These are phyloP conservation scores for Kwoniella mangroviensis DNA, from an alignment of 768 basidiomycete genomes.

Conservation along the genomic window DNA sequence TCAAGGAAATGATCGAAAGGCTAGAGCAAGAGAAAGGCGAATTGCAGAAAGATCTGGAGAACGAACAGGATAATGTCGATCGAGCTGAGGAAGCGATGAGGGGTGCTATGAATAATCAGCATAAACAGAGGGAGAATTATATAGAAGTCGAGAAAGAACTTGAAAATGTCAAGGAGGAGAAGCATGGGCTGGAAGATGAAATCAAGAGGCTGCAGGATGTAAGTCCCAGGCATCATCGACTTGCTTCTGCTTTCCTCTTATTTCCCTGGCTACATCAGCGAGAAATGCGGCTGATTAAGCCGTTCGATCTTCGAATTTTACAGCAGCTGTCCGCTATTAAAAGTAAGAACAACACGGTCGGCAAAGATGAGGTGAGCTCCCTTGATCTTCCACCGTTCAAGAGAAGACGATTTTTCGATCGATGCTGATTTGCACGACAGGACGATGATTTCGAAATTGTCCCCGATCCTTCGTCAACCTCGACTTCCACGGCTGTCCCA, in stretches of 20 bases:
- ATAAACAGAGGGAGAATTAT: constrained; percentile 5
- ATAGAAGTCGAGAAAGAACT: constrained; percentile 9
- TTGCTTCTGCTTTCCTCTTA: background rate
- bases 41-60: constrained; percentile 60
- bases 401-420: background rate
- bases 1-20: background rate
- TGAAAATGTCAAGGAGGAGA: constrained; percentile 13
- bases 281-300: background rate
- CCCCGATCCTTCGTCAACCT: background rate
- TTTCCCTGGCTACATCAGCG: background rate
- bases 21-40: constrained; percentile 2
- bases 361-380: background rate
- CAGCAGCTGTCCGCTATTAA: background rate
- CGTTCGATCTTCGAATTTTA: background rate
- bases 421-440: background rate
- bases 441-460: background rate
- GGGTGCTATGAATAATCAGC: constrained; percentile 58
- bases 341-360: background rate
- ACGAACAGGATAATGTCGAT: constrained; percentile 63
- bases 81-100: constrained; percentile 61
- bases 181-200: constrained; percentile 11
- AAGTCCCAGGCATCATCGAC: background rate
- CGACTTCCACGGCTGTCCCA: background rate
- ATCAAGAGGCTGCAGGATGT: constrained; percentile 6
- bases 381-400: background rate